Base-by-base conservation (phyloP, 352 stramenopile species). In the Salisapilia sapeloensis region DNA sequence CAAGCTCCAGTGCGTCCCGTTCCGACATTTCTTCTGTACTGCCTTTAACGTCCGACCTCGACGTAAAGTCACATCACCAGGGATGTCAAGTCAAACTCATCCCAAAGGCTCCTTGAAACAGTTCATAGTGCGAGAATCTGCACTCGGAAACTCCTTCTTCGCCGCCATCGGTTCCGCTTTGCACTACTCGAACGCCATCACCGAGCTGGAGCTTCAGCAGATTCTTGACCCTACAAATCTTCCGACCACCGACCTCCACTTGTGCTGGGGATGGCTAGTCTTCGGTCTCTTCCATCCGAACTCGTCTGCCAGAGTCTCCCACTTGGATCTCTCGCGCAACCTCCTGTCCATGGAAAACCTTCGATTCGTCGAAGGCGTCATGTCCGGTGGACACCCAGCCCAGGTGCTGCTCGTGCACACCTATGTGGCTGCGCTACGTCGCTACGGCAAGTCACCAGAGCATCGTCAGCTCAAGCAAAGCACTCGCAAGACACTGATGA, bases 341-440 rank as follows among this genome's bases (percentile, higher is more conserved):
- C 65, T 70, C 53, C 47, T 70, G 34, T 54, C 53, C 30, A 65
- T 70, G 57, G 61, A 65, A 45, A 54, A 70, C 24, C 60, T 70
- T 15, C 57, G 57, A 12, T 36, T 48, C 29, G 46, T 70, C 2
- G 57, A 70, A 38, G 57, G 50, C 22, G 58, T 70, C 32, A 70
- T 70, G 57, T 46, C 57, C 11, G 57, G 57, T 12, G 53, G 57
- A 14, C 57, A 70, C 37, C 53, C 57, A 26, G 56, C 53, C 13
- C 44, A 65, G 24, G 44, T 70, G 38, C 42, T 70, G 34, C 39
- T 70, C 14, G 57, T 70, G 15, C 53, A 50, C 1, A 54, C 65
- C 40, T 70, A 70, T 21, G 53, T 48, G 0, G 44, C 57, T 1
- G 57, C 57, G 3, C 39, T 66, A 24, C 57, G 59, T 30, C 53